phyloP scores from a whole-genome alignment of 164 flowering plant genomes.

The Vitis labrusca region DNA sequence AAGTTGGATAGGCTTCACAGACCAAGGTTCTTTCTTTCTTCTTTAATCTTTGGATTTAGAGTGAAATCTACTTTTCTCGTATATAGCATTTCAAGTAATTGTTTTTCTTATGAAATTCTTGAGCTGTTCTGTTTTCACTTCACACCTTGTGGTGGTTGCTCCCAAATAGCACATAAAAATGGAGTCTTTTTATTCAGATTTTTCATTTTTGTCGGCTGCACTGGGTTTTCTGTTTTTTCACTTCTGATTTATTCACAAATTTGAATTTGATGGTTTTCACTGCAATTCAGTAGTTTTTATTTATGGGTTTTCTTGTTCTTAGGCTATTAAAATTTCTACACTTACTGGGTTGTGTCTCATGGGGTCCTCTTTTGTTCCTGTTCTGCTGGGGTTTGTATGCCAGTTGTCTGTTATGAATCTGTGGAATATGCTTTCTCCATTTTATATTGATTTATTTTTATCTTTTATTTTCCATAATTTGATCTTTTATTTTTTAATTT shows the following conservation, averaged over 20 bases:
- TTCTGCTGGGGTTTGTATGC: not conserved
- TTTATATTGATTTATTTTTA: not conserved
- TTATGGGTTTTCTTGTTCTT: not conserved
- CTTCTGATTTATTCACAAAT: not conserved
- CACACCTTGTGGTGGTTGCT: no score
- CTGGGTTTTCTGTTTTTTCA: not conserved
- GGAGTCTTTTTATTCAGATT: not conserved
- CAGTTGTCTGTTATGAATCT: constrained; percentile 2
- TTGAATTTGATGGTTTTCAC: not conserved
- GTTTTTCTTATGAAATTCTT: no score
- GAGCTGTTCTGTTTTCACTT: no score
- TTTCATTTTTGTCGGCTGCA: not conserved
- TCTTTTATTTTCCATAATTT: not conserved
- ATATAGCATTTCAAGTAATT: no score
- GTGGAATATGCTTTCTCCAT: not conserved
- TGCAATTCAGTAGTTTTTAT: not conserved
- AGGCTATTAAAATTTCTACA: not conserved
- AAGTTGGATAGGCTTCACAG: constrained; percentile 26
- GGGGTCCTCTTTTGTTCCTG: constrained; percentile 4
- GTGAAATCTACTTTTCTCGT: not conserved
- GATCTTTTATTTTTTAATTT: no score
- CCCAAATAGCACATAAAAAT: no score
- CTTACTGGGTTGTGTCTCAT: not conserved
- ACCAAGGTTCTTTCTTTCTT: constrained; percentile 36
- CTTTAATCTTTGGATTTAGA: not conserved